phyloP scores from a whole-genome alignment of 2,329 filamentous ascomycete species.

The Corniculantispora saksenae region DNA sequence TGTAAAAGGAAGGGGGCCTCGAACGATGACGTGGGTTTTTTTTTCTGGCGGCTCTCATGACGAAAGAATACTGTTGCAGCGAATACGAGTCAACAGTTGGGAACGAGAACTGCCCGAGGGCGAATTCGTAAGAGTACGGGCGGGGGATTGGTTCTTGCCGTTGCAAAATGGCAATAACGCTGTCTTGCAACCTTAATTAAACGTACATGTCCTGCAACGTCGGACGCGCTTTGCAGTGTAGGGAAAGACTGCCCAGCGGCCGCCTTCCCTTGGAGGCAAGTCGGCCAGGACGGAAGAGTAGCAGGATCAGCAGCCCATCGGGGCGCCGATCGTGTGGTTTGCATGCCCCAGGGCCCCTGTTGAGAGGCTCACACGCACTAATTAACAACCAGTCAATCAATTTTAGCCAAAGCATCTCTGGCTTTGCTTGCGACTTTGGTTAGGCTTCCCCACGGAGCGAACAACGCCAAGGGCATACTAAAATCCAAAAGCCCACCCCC shows the following conservation, averaged over 20 bases:
- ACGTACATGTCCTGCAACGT: background rate
- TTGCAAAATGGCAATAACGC: background rate
- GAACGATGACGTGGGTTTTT: background rate
- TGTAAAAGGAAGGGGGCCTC: background rate
- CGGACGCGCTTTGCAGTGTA: background rate
- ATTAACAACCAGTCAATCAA: no score
- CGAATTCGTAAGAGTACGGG: background rate
- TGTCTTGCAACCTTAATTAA: background rate
- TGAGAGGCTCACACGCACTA: background rate
- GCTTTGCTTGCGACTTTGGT: no score
- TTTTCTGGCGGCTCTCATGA: background rate
- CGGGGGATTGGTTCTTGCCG: background rate
- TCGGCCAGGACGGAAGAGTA: background rate
- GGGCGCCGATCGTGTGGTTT: constrained; percentile 11
- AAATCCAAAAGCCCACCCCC: background rate
- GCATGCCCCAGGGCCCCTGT: background rate
- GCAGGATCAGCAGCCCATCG: constrained; percentile 1
- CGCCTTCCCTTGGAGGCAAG: no score
- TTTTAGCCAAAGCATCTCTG: no score
- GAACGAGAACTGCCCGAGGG: background rate
- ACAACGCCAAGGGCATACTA: no score
- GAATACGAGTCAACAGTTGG: background rate
- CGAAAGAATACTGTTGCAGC: background rate
- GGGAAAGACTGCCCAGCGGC: background rate
- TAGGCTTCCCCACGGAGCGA: no score